These are phyloP conservation scores for Coemansia sp. DNA, from an alignment of 192 early-diverging fungal genomes.

Conservation along the genomic window DNA sequence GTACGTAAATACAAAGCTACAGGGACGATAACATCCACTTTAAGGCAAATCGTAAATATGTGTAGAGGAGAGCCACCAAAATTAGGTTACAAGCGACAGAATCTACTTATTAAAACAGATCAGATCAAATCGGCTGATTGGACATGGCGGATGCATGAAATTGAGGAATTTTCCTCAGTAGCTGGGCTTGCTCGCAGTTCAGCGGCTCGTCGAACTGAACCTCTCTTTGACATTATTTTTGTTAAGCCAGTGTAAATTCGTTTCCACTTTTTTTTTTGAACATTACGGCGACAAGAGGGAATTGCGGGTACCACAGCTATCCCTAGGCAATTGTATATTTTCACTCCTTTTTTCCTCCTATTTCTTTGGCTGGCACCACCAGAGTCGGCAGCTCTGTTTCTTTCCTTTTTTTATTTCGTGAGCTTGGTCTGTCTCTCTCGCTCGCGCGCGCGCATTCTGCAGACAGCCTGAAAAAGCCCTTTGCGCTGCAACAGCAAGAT, in stretches of 20 bases:
- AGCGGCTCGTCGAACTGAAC: background rate
- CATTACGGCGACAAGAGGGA: background rate
- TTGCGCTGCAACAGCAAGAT: background rate
- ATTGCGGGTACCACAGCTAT: background rate
- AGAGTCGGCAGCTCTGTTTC: background rate
- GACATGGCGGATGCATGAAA: too few species aligned
- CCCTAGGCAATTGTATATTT: background rate
- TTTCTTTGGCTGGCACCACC: background rate
- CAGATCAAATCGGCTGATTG: too few species aligned
- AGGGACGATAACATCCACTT: too few species aligned
- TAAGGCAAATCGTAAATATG: too few species aligned
- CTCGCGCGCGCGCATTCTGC: background rate
- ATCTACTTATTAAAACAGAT: too few species aligned
- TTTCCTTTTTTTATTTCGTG: background rate
- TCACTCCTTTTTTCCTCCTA: background rate
- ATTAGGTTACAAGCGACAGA: too few species aligned
- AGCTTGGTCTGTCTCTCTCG: background rate
- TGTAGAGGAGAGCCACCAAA: too few species aligned
- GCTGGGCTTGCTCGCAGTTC: too few species aligned
- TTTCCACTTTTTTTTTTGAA: background rate
- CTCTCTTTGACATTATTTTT: background rate
- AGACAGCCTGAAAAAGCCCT: too few species aligned
- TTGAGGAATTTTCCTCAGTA: too few species aligned
- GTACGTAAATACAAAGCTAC: too few species aligned
- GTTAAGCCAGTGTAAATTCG: background rate